Conservation (phyloP, 305 asterid genomes). For the Withania somnifera region DNA sequence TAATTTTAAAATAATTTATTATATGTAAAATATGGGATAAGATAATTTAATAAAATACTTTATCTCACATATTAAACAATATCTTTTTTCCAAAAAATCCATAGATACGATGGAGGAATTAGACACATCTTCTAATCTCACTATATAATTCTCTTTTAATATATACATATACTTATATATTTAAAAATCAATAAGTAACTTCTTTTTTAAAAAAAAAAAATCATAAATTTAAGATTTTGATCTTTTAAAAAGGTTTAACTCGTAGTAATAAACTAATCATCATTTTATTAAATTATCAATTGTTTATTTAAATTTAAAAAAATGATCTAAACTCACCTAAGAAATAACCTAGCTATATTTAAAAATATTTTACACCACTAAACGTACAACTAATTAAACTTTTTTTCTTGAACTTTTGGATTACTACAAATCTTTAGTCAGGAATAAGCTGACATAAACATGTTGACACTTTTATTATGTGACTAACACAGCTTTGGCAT, state of each 20-base stretch:
- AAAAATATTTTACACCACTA: no score
- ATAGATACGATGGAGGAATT: no score
- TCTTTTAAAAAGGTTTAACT: neutral
- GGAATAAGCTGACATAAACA: constrained; percentile 8
- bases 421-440: neutral
- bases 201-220: neutral
- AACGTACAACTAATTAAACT: no score
- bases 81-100: no score
- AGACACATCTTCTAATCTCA: no score
- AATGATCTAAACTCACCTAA: neutral
- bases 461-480: constrained; percentile 12
- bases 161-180: no score
- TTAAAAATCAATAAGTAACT: no score
- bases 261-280: neutral
- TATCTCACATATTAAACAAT: no score
- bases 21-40: no score
- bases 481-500: constrained; percentile 41
- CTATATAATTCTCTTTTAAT: no score
- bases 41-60: no score
- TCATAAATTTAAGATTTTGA: neutral
- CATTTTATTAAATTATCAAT: neutral
- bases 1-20: no score
- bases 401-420: neutral
- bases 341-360: neutral
- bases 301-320: neutral